A percentile compares a stretch with the other conserved stretches of the same genome.
phyloP scores from a whole-genome alignment of 208 protist genomes.

The Trypanosoma lewisi region DNA sequence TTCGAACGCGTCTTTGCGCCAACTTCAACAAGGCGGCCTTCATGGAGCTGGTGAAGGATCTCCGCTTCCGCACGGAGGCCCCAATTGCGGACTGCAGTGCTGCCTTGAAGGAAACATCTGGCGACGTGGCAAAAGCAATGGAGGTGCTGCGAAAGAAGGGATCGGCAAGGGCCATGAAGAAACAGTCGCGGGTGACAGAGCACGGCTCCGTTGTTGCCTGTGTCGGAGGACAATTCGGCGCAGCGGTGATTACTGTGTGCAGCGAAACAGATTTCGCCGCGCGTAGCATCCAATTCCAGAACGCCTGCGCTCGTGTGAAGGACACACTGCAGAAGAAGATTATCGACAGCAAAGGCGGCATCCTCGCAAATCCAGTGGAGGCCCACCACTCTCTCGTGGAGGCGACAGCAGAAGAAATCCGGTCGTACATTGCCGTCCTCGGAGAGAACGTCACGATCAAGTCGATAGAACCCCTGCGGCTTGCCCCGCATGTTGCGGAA shows the following conservation, averaged over 20 bases:
- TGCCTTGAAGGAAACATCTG: slow-evolving; percentile 73
- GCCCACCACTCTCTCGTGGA: slow-evolving; percentile 44
- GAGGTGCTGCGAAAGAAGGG: slow-evolving; percentile 79
- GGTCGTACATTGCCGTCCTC: slow-evolving; percentile 63
- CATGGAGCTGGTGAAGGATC: slow-evolving; percentile 84
- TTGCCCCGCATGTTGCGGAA: slow-evolving; percentile 49
- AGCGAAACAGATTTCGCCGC: slow-evolving; percentile 92
- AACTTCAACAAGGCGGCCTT: slow-evolving; percentile 59
- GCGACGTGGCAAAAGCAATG: slow-evolving; percentile 76
- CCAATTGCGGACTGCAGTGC: slow-evolving; percentile 85
- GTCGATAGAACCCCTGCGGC: slow-evolving; percentile 45
- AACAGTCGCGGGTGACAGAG: slow-evolving; percentile 70
- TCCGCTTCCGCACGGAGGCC: slow-evolving; percentile 88
- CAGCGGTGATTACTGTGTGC: slow-evolving; percentile 77
- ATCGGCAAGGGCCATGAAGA: slow-evolving; percentile 78
- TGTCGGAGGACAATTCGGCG: slow-evolving; percentile 48
- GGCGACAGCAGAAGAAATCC: slow-evolving; percentile 39
- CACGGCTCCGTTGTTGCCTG: slow-evolving; percentile 83
- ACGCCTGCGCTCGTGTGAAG: slow-evolving; percentile 39
- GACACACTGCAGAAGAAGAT: slow-evolving; percentile 36
- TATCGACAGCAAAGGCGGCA: slow-evolving; percentile 40
- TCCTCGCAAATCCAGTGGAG: slow-evolving; percentile 50
- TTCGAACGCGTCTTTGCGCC: slow-evolving; percentile 25
- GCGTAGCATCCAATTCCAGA: slow-evolving; percentile 77
- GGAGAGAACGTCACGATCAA: slow-evolving; percentile 83